Evolutionary conservation across 352 stramenopile genomes (phyloP).

Genomic region (Globisporangium paddicum): DNA sequence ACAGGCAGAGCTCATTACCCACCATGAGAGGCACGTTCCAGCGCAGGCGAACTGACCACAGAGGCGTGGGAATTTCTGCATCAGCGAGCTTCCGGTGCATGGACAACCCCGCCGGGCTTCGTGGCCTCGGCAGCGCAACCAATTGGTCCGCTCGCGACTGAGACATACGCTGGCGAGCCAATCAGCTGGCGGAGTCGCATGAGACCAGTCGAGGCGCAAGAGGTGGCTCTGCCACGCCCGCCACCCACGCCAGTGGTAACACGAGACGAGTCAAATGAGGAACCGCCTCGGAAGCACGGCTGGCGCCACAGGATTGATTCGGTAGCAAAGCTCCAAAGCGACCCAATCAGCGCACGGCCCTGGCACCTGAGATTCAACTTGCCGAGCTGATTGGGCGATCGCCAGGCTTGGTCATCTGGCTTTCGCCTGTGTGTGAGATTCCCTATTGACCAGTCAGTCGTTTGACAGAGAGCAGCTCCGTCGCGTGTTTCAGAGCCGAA

Average conservation of each 20-base stretch:
- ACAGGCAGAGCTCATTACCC: not conserved
- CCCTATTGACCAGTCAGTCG: slow-evolving; percentile 6
- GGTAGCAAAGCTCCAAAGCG: not conserved
- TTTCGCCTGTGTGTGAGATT: slow-evolving; percentile 3
- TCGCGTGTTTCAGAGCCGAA: slow-evolving; percentile 2
- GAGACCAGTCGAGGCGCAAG: slow-evolving; percentile 12
- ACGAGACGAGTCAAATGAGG: slow-evolving; percentile 5
- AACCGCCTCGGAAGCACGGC: slow-evolving; percentile 2
- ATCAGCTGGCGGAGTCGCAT: not conserved
- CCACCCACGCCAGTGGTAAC: slow-evolving; percentile 8
- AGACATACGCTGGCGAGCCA: slow-evolving; percentile 6
- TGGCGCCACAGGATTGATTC: slow-evolving; percentile 4
- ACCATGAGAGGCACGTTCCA: not conserved
- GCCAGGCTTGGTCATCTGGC: not conserved
- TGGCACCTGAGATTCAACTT: slow-evolving; percentile 2
- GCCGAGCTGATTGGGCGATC: slow-evolving; percentile 1
- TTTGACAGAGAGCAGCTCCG: slow-evolving; percentile 7
- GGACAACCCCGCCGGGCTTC: not conserved
- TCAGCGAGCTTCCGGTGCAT: slow-evolving; percentile 1
- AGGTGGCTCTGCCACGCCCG: not conserved
- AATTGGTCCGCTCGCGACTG: slow-evolving; percentile 6
- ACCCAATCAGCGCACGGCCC: slow-evolving; percentile 2
- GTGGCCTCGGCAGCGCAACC: slow-evolving; percentile 1
- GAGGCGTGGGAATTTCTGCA: not conserved
- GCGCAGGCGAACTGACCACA: not conserved